A percentile compares a stretch with the other conserved stretches of the same genome.
Evolutionary conservation across 306 rosid species (phyloP).

Genomic region (Vicia sativa): DNA sequence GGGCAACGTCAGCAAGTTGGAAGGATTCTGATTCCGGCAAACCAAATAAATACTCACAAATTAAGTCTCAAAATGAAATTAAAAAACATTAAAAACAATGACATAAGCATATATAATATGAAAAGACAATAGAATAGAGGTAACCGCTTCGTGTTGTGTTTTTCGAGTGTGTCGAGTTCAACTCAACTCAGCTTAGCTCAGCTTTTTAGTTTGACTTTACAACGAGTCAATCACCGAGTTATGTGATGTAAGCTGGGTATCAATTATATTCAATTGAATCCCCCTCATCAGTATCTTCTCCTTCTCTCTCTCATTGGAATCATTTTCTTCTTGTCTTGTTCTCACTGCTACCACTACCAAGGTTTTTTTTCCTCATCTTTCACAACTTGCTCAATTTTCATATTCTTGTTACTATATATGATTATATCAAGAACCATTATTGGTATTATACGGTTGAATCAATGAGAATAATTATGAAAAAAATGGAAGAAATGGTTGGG

Average conservation of each 20-base stretch:
- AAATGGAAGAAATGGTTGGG: slow-evolving; percentile 40
- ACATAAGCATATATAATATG: not conserved
- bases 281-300: slow-evolving; percentile 47
- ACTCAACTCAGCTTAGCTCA: not conserved
- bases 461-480: not conserved
- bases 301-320: slow-evolving; percentile 32
- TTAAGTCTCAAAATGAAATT: not conserved
- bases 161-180: not conserved
- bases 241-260: not conserved
- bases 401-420: not conserved
- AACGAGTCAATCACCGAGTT: not conserved
- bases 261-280: not conserved
- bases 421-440: not conserved
- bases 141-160: not conserved
- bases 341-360: not conserved
- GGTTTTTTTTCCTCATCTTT: not conserved
- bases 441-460: not conserved
- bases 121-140: not conserved
- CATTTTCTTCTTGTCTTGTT: slow-evolving; percentile 22
- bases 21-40: slow-evolving; percentile 21
- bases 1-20: slow-evolving; percentile 4
- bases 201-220: slow-evolving; percentile 1
- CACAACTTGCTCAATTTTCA: not conserved
- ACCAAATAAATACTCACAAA: not conserved
- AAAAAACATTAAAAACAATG: not conserved